phyloP scores from a whole-genome alignment of 2,329 filamentous ascomycete species.

The Akanthomyces uredinophilus region DNA sequence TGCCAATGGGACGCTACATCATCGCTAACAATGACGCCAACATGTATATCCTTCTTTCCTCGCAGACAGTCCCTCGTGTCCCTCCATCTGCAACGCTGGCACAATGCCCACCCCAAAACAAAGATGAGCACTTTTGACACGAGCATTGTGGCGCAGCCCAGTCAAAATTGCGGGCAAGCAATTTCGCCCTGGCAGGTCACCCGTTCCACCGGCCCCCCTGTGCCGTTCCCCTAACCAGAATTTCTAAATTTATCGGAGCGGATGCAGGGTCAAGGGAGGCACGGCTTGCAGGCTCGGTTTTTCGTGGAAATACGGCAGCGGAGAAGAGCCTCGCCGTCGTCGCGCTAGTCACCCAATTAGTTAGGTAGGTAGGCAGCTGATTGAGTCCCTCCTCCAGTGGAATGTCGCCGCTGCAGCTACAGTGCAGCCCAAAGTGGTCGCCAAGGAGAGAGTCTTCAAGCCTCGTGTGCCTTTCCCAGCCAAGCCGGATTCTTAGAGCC shows the following conservation, averaged over 20 bases:
- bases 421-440: not conserved
- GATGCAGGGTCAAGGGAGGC: not conserved
- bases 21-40: no score
- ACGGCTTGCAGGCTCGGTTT: not conserved
- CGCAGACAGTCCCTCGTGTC: no score
- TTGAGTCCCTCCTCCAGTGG: not conserved
- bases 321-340: not conserved
- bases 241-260: not conserved
- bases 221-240: not conserved
- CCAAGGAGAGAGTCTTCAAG: not conserved
- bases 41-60: no score
- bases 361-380: no score
- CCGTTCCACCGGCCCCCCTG: not conserved
- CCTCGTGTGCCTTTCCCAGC: not conserved
- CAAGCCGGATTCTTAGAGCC: not conserved
- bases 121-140: no score
- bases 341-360: not conserved
- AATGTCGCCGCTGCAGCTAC: not conserved
- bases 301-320: not conserved
- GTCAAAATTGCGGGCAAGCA: not conserved
- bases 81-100: no score
- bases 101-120: no score
- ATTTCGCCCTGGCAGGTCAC: not conserved
- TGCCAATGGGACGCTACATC: no score
- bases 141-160: not conserved